These are phyloP conservation scores for Dianthus caryophyllus DNA, from an alignment of 148 eudicot genomes.

Conservation along the genomic window DNA sequence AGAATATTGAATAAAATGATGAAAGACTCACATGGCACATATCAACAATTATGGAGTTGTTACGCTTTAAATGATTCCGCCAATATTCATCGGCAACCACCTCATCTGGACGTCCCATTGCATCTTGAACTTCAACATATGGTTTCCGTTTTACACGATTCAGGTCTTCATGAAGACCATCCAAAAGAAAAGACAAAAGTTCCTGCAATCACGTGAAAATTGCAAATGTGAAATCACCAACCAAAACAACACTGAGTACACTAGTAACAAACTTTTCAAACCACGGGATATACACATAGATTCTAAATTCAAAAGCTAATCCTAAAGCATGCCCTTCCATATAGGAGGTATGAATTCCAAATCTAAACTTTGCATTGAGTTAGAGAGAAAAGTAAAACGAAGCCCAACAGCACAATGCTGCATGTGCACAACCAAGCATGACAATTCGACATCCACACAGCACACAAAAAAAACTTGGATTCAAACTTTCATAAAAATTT, in stretches of 20 bases:
- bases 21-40: slow-evolving; percentile 59
- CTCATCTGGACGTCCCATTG: slow-evolving; percentile 50
- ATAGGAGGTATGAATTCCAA: not conserved
- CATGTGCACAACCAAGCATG: too few relatives aligned
- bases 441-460: too few relatives aligned
- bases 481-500: too few relatives aligned
- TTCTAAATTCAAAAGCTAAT: not conserved
- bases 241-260: not conserved
- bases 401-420: too few relatives aligned
- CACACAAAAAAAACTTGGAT: too few relatives aligned
- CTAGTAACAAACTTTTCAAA: slow-evolving; percentile 3
- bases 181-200: slow-evolving; percentile 76
- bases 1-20: slow-evolving; percentile 10
- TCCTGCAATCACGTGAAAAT: slow-evolving; percentile 44
- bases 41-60: slow-evolving; percentile 76
- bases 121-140: slow-evolving; percentile 51
- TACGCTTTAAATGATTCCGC: slow-evolving; percentile 71
- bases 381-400: too few relatives aligned
- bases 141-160: slow-evolving; percentile 78
- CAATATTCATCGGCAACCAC: slow-evolving; percentile 78
- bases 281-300: not conserved
- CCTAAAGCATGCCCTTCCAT: slow-evolving; percentile 4
- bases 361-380: not conserved
- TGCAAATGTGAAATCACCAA: not conserved
- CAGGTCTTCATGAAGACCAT: slow-evolving; percentile 90